Evolutionary conservation across 805 yeast species (phyloP).

Genomic region (Sungouiella thailandica): DNA sequence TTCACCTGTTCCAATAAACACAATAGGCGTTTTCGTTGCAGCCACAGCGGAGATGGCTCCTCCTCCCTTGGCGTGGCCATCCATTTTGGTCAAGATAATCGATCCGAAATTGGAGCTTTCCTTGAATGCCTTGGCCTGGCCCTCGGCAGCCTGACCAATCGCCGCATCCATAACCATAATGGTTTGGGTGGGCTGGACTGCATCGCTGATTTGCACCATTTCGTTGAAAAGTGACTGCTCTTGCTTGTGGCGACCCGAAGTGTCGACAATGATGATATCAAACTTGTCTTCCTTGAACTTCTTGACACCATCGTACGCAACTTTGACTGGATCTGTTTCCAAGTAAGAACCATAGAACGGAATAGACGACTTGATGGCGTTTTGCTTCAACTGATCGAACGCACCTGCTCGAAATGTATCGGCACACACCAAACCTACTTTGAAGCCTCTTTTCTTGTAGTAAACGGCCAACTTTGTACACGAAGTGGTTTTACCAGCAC

Average conservation of each 20-base stretch:
- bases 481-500: slow-evolving; percentile 97
- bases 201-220: slow-evolving; percentile 88
- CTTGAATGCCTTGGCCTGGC: slow-evolving; percentile 90
- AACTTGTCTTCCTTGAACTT: slow-evolving; percentile 88
- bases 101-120: slow-evolving; percentile 93
- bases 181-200: slow-evolving; percentile 90
- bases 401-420: slow-evolving; percentile 99
- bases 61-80: slow-evolving; percentile 99
- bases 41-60: slow-evolving; percentile 99
- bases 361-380: slow-evolving; percentile 90
- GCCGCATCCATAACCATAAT: slow-evolving; percentile 97
- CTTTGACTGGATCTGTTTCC: slow-evolving; percentile 92
- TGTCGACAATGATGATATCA: slow-evolving; percentile 91
- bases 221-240: slow-evolving; percentile 88
- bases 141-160: slow-evolving; percentile 97
- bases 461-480: slow-evolving; percentile 95
- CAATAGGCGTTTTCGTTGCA: slow-evolving; percentile 90
- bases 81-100: slow-evolving; percentile 91
- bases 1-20: slow-evolving; percentile 97
- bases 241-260: slow-evolving; percentile 97
- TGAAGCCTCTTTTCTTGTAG: slow-evolving; percentile 88
- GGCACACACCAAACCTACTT: slow-evolving; percentile 96
- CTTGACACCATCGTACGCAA: slow-evolving; percentile 86
- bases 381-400: slow-evolving; percentile 95
- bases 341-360: slow-evolving; percentile 94